These are phyloP conservation scores for Russula sp. DNA, from an alignment of 768 basidiomycete species.

Conservation along the genomic window DNA sequence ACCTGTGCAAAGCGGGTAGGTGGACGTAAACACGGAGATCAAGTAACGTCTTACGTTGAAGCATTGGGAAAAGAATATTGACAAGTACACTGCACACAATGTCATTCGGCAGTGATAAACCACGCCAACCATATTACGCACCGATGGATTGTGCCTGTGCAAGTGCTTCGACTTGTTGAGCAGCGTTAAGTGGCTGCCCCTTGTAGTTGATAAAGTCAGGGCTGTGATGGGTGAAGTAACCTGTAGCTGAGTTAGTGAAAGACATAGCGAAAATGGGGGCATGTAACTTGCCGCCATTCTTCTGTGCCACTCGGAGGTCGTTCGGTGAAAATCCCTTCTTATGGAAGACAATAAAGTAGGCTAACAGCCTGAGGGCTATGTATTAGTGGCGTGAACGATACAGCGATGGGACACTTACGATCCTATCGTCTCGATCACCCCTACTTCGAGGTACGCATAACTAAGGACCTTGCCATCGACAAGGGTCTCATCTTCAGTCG, in stretches of 20 bases:
- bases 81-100: constrained; percentile 44
- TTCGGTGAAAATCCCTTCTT: constrained; percentile 55
- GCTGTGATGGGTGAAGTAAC: constrained; percentile 43
- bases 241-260: constrained; percentile 28
- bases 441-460: constrained; percentile 62
- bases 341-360: constrained; percentile 63
- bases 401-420: constrained; percentile 36
- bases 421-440: constrained; percentile 52
- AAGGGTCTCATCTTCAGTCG: constrained; percentile 49
- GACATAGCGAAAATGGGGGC: background rate
- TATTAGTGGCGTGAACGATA: background rate
- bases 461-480: constrained; percentile 58
- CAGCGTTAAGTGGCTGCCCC: constrained; percentile 41
- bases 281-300: constrained; percentile 18
- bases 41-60: constrained; percentile 47
- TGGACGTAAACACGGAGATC: background rate
- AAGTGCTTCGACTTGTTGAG: constrained; percentile 51
- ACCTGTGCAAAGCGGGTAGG: constrained; percentile 34
- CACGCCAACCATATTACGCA: constrained; percentile 23
- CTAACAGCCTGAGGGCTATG: constrained; percentile 39
- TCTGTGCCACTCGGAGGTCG: constrained; percentile 50
- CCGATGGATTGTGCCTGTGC: constrained; percentile 59
- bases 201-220: constrained; percentile 51
- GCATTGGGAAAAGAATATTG: constrained; percentile 61
- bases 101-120: constrained; percentile 1